Base-by-base conservation (phyloP, 2,329 filamentous ascomycete species). In the Aurifilum marmelostoma region DNA sequence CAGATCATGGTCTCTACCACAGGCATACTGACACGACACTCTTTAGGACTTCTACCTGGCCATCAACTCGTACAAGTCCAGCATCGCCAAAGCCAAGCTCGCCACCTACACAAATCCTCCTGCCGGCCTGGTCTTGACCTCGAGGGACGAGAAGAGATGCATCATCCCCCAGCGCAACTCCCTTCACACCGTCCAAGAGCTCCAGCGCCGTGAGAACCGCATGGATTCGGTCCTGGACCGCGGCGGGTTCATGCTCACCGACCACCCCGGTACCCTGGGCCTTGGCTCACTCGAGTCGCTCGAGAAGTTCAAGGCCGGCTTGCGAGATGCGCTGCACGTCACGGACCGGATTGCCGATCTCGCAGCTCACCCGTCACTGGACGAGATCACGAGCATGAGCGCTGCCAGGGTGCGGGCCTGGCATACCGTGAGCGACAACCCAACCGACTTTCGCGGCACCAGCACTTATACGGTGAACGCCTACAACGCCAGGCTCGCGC, bases 171-270 rank as follows among this genome's bases (percentile, higher is more conserved):
- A 34, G 7, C 65, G 62, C 39, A 59, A 68, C 47, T 67, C 67
- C 32, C 64, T 71, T 41, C 37, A 52, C 16, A 67, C 67, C 32
- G 41, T 71, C 21, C 54, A 27, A 34, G 69, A 71, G 56, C 41
- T 71, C 27, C 63, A 69, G 14, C 34, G 68, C 27, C 69, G 69
- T n/a, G 60, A 61, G 50, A n/a, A 39, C 43, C 67, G 69, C 14
- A 65, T 69, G 34, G 32, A 24, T 4, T 71, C 69, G 8, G 61
- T 71, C 37, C 64, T 71, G n/a, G 59, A 69, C 18, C 29, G 59
- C 41, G 50, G 69, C 50, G 65, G 63, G 4, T 71, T 71, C 37
- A 58, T 71, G 12, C 67, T 67, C 29, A 71, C 67, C 37, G 16
- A 52, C 39, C 32, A 62, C 7, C n/a, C 29, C 12, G n/a, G 56